Conservation (phyloP, 768 basidiomycete species). For the Gelatoporia subvermispora region DNA sequence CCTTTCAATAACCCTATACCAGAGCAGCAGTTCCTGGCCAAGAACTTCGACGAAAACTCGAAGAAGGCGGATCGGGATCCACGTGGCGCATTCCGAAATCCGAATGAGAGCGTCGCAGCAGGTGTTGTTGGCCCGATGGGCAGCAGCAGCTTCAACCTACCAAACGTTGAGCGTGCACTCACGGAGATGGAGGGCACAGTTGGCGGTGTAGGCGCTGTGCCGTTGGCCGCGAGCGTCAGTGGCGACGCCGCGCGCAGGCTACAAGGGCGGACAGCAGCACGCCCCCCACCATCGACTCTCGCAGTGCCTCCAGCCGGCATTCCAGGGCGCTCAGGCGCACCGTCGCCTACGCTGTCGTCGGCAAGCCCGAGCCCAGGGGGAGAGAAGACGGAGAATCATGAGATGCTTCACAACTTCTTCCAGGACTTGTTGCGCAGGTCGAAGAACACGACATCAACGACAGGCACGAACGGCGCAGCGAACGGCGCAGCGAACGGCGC, state of each 20-base stretch:
- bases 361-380: slow-evolving; percentile 37
- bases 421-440: slow-evolving; percentile 64
- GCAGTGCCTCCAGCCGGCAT: slow-evolving; percentile 14
- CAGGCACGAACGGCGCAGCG: slow-evolving; percentile 16
- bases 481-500: neutral
- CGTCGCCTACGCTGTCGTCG: slow-evolving; percentile 25
- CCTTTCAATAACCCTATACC: slow-evolving; percentile 78
- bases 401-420: slow-evolving; percentile 86
- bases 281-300: slow-evolving; percentile 13
- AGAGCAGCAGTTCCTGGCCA: slow-evolving; percentile 87
- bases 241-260: slow-evolving; percentile 31
- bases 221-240: slow-evolving; percentile 24
- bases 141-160: slow-evolving; percentile 78
- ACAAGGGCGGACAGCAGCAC: slow-evolving; percentile 10
- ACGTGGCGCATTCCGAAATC: slow-evolving; percentile 80
- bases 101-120: slow-evolving; percentile 53
- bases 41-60: slow-evolving; percentile 87
- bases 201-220: slow-evolving; percentile 24
- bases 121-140: slow-evolving; percentile 94
- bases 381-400: slow-evolving; percentile 65
- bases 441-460: slow-evolving; percentile 48
- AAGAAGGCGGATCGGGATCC: slow-evolving; percentile 90
- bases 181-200: slow-evolving; percentile 78
- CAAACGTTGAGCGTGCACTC: slow-evolving; percentile 83
- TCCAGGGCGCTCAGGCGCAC: slow-evolving; percentile 14